Percentiles rank a stretch among this genome's conserved stretches.
Evolutionary conservation across 2,329 filamentous ascomycete genomes (phyloP).

Genomic region (Septoria linicola): DNA sequence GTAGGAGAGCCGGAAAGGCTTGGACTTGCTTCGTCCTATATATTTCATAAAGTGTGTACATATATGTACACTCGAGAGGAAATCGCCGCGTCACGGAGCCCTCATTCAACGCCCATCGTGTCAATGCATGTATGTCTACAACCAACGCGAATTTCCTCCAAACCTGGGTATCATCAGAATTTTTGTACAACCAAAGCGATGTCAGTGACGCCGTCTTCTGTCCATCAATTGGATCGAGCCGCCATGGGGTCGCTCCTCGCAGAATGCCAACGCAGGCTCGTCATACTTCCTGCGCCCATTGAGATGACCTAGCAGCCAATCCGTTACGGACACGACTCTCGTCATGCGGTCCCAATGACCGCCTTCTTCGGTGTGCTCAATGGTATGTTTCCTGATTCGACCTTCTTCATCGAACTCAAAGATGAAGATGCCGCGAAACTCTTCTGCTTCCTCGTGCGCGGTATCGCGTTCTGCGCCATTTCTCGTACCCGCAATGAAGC

Average conservation of each 20-base stretch:
- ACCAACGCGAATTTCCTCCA: background rate
- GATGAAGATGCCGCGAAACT: constrained; percentile 88
- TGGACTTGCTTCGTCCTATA: too few relatives aligned
- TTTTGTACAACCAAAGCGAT: constrained; percentile 8
- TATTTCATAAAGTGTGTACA: background rate
- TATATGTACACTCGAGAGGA: constrained; percentile 11
- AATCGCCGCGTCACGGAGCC: background rate
- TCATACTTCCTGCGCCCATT: constrained; percentile 50
- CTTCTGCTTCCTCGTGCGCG: constrained; percentile 49
- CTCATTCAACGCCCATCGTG: background rate
- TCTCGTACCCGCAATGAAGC: constrained; percentile 56
- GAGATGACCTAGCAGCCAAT: constrained; percentile 87
- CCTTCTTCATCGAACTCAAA: constrained; percentile 93
- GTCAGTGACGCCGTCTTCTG: constrained; percentile 21
- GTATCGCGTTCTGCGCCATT: constrained; percentile 36
- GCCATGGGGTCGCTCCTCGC: constrained; percentile 27
- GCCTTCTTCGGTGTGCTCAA: constrained; percentile 86
- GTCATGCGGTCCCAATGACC: constrained; percentile 80
- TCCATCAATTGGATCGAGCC: constrained; percentile 23
- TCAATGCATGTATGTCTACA: background rate
- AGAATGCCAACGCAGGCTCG: constrained; percentile 47
- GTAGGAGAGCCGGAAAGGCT: too few relatives aligned
- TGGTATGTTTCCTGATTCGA: constrained; percentile 80
- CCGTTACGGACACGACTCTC: constrained; percentile 84
- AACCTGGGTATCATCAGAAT: constrained; percentile 21